Evolutionary conservation across 768 basidiomycete genomes (phyloP), one percentile per base, ranked within the genome.

Genomic region (Lepiota venenata): DNA sequence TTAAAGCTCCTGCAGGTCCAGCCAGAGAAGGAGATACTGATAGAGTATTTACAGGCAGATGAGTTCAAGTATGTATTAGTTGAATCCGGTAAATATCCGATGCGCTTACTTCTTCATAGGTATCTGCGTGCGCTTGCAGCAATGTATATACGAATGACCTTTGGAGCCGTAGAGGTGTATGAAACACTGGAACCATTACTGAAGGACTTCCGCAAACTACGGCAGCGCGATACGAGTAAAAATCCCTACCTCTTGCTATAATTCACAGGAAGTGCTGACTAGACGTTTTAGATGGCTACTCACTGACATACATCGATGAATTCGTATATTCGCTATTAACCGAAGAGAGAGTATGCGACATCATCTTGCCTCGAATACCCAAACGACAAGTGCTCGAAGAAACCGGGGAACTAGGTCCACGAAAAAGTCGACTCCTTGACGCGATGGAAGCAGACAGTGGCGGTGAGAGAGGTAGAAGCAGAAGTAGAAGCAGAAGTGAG

Each of bases 1-100:
- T 76, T 98, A 61, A 99, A 99, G 69, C 79, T 99, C 47, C 78
- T 99, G 41, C 96, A 98, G 71, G 86, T 99, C 47, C 97, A 98
- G 66, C 97, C 97, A 2, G 92, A 98, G 71, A 96, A 95, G 68
- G 97, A 98, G 71, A 98, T 99, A 50, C 67, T 98, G 47, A 74
- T 98, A 1, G 97, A 98, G 66, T 99, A 99, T 66, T 74, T 99
- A 20, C 82, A 86, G 51, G 97, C 93, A 6, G 97, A 98, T 56
- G 97, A 99, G 68, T 99, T 98, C 80, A 99, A 99, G 97, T 96
- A 60, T 51, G 88, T 75, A 32, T 35, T 45, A n/a, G 22, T 32
- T 42, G 37, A 46, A 14, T 41, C 40, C 12, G 47, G 4, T 35
- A 32, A 47, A 27, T 59, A 18, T 56, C 46, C 5, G 49, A 18